Conservation (phyloP, 176 grass and related monocot genomes). For the Saccharum officinarum region DNA sequence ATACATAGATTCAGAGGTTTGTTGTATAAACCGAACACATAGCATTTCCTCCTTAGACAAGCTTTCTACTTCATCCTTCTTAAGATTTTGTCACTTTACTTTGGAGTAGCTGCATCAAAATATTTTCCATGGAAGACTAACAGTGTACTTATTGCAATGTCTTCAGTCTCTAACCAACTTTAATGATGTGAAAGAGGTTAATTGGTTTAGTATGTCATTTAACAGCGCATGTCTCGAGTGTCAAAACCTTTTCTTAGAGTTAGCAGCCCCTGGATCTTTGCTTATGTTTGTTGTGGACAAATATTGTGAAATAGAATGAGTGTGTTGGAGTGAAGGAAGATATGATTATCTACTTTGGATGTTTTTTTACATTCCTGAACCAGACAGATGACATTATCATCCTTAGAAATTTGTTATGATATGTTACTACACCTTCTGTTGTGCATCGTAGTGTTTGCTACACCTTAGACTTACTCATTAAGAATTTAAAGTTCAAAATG, state of each 20-base stretch:
- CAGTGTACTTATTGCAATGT: neutral
- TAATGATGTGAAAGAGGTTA: neutral
- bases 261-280: neutral
- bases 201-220: neutral
- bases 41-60: neutral
- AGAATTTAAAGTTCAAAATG: neutral
- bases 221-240: neutral
- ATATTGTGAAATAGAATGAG: neutral
- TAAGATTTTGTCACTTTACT: neutral
- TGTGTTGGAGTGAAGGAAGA: neutral
- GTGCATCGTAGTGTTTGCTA: neutral
- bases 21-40: conserved; percentile 10
- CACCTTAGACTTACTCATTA: neutral
- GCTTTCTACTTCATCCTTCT: neutral
- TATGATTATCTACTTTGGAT: neutral
- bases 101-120: neutral
- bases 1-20: conserved; percentile 65
- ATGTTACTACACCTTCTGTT: neutral
- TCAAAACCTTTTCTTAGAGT: neutral
- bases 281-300: neutral
- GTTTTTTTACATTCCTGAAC: conserved; percentile 13
- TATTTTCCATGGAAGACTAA: neutral
- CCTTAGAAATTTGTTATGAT: conserved; percentile 9
- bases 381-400: neutral
- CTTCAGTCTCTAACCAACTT: neutral